A percentile compares a stretch with the other conserved stretches of the same genome.
Conservation (phyloP, 768 basidiomycete species). For the Suillus hirtellus region DNA sequence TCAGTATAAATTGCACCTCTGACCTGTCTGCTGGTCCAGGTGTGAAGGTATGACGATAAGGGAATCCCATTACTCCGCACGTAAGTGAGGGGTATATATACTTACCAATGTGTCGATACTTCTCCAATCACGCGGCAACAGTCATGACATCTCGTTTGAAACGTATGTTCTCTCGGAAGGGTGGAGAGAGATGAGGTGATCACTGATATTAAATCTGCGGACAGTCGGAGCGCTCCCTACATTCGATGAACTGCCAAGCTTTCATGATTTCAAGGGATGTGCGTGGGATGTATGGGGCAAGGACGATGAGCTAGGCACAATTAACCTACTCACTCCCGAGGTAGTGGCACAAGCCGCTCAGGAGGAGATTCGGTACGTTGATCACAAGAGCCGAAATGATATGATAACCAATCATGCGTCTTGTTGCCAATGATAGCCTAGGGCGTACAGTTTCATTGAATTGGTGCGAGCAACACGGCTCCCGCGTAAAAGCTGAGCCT, state of each 20-base stretch:
- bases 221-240: conserved; percentile 34
- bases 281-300: conserved; percentile 71
- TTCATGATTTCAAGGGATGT: conserved; percentile 50
- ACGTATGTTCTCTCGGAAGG: conserved; percentile 18
- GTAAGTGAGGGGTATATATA: conserved; percentile 6
- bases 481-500: not conserved
- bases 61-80: not conserved
- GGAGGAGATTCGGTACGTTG: conserved; percentile 57
- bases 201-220: not conserved
- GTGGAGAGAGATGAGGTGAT: conserved; percentile 11
- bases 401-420: not conserved
- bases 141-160: conserved; percentile 20
- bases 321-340: conserved; percentile 63
- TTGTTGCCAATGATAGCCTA: not conserved
- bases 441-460: conserved; percentile 61
- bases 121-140: conserved; percentile 5
- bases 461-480: conserved; percentile 44
- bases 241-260: conserved; percentile 50
- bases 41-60: conserved; percentile 6
- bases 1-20: conserved; percentile 14
- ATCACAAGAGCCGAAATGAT: not conserved
- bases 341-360: conserved; percentile 58
- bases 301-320: conserved; percentile 65
- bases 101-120: conserved; percentile 3
- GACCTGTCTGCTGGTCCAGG: conserved; percentile 18